Evolutionary conservation across 2,329 filamentous ascomycete species (phyloP), one percentile per base, ranked within the genome.

Genomic region (Stemphylium lycopersici): DNA sequence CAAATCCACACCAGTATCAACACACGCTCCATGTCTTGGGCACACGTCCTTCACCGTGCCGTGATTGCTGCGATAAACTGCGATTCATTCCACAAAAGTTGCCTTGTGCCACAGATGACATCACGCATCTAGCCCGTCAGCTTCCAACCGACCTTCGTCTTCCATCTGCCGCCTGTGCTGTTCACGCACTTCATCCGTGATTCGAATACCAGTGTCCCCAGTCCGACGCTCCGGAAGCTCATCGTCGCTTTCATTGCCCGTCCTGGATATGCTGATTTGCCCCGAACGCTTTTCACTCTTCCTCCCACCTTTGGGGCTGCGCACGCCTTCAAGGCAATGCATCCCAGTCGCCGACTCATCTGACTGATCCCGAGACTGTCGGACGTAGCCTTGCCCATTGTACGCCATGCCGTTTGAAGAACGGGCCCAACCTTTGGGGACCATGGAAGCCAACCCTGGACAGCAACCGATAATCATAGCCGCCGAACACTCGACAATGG

Each of bases 401-500:
- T 55, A 50, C 10, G 56, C 44, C 13, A 42, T 38, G n/a, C 34
- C 46, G 26, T 42, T 37, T 24, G 45, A 33, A 22, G 29, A 33
- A 13, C 33, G 34, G 16, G 34, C 20, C 39, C 24, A 44, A 34
- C 37, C 34, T 44, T 65, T 58, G 24, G 55, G 55, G 6, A 60
- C 56, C n/a, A 59, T 43, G 6, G 55, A 55, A 1, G 62, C 61
- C 29, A 68, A 56, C 4, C 58, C 34, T 29, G 58, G 67, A 48
- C 60, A 61, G 43, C 66, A 69, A 31, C 66, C 67, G 46, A 70
- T 68, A 15, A 67, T 61, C 26, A 69, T 52, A 41, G 66, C 67
- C 68, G 74, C 73, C 22, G 72, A 65, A 8, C 63, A 62, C 55
- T 77, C 74, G 29, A 76, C 68, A 10, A 71, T 67, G 6, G 68